Evolutionary conservation across 805 yeast genomes (phyloP).

Genomic region (Lipomyces kockii): DNA sequence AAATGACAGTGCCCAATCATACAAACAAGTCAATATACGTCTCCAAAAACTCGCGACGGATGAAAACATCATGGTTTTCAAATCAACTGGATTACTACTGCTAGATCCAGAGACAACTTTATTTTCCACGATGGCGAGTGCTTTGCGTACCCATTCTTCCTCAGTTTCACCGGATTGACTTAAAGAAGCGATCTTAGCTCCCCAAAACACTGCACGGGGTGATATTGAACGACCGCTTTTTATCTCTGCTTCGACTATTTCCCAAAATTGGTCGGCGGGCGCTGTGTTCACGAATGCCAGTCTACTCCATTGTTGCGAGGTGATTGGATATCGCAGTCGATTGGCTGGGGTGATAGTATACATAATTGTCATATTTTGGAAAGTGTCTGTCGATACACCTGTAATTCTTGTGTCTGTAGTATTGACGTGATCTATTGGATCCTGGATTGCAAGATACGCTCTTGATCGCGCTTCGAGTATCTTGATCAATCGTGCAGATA

Average conservation of each 20-base stretch:
- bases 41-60: constrained; percentile 6
- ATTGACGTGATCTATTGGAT: neutral
- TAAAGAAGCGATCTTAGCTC: constrained; percentile 13
- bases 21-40: constrained; percentile 7
- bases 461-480: neutral
- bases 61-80: neutral
- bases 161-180: neutral
- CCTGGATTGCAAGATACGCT: constrained; percentile 1
- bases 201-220: constrained; percentile 20
- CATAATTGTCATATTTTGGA: constrained; percentile 9
- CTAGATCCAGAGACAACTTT: neutral
- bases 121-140: neutral
- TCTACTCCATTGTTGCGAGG: constrained; percentile 18
- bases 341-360: constrained; percentile 26
- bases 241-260: neutral
- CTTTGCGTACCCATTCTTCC: constrained; percentile 7
- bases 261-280: constrained; percentile 9
- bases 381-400: constrained; percentile 11
- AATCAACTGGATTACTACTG: neutral
- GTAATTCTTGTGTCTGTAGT: constrained; percentile 11
- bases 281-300: constrained; percentile 11
- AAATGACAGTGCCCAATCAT: constrained; percentile 8
- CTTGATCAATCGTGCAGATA: neutral
- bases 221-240: constrained; percentile 2
- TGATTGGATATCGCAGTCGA: constrained; percentile 24